Percentiles rank a stretch among this genome's conserved stretches.
Evolutionary conservation across 495 filamentous ascomycete genomes (phyloP).

Genomic region (Trichoderma gamsii): DNA sequence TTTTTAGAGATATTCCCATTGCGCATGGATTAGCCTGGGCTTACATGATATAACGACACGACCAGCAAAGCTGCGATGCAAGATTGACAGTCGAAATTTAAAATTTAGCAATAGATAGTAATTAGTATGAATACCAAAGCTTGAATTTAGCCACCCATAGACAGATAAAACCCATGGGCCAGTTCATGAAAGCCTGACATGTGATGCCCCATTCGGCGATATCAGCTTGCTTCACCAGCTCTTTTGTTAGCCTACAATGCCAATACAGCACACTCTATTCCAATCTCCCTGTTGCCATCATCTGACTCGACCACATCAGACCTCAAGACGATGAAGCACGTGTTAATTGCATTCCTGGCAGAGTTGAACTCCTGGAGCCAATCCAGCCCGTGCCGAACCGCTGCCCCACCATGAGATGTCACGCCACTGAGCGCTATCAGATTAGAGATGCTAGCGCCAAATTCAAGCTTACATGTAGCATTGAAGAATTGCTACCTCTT

Average conservation of each 20-base stretch:
- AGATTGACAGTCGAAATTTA: neutral
- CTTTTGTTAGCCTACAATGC: no score
- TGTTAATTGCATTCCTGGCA: neutral
- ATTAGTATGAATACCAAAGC: no score
- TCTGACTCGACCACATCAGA: no score
- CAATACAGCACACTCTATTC: no score
- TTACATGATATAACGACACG: neutral
- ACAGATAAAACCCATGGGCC: neutral
- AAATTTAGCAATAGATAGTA: neutral
- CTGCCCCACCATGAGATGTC: slow-evolving; percentile 11
- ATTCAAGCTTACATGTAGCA: neutral
- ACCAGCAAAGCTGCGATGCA: neutral
- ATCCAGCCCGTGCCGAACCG: neutral
- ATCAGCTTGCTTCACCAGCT: no score
- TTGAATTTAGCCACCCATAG: neutral
- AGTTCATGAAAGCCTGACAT: neutral
- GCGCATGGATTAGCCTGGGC: neutral
- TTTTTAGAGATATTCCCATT: neutral
- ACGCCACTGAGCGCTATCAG: neutral
- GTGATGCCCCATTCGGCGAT: no score
- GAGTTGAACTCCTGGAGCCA: neutral
- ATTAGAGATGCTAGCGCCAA: neutral
- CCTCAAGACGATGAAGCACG: neutral
- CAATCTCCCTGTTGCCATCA: neutral
- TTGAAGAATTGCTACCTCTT: neutral